Evolutionary conservation across 2,329 filamentous ascomycete species (phyloP).

Genomic region (Fusarium dlaminii): DNA sequence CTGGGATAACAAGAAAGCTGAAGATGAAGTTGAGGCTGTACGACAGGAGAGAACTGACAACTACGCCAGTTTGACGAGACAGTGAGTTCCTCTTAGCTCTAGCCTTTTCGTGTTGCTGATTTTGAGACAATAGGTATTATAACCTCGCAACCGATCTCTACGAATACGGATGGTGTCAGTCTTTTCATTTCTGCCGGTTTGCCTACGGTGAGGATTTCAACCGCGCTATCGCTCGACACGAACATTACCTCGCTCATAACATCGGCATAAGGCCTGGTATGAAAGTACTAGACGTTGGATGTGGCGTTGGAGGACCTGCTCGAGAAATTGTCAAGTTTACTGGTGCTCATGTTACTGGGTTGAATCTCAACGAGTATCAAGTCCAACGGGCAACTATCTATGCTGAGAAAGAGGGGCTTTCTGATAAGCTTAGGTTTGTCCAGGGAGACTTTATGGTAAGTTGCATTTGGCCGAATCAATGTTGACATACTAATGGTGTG

Average conservation of each 20-base stretch:
- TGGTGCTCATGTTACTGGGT: constrained; percentile 81
- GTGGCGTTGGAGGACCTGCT: constrained; percentile 93
- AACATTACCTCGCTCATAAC: constrained; percentile 91
- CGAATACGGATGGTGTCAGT: constrained; percentile 93
- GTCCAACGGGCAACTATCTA: constrained; percentile 87
- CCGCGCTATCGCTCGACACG: constrained; percentile 90
- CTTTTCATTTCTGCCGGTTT: constrained; percentile 96
- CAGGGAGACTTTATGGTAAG: constrained; percentile 95
- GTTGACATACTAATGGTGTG: constrained; percentile 2
- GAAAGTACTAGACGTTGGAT: constrained; percentile 93
- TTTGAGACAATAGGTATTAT: constrained; percentile 72
- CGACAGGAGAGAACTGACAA: constrained; percentile 76
- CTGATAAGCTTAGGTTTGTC: constrained; percentile 82
- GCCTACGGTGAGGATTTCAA: constrained; percentile 83
- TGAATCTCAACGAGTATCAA: constrained; percentile 99
- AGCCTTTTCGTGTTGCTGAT: fast-evolving
- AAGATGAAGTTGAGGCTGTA: constrained; percentile 78
- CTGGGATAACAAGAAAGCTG: constrained; percentile 82
- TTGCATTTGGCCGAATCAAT: neutral
- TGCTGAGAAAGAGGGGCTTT: constrained; percentile 79
- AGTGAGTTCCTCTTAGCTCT: constrained; percentile 63
- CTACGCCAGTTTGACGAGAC: constrained; percentile 88
- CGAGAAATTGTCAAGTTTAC: constrained; percentile 94
- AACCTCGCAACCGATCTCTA: constrained; percentile 91
- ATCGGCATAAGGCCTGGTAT: constrained; percentile 83